Evolutionary conservation across 495 filamentous ascomycete genomes (phyloP), one percentile per base, ranked within the genome.

Genomic region (Penicilliopsis zonata): DNA sequence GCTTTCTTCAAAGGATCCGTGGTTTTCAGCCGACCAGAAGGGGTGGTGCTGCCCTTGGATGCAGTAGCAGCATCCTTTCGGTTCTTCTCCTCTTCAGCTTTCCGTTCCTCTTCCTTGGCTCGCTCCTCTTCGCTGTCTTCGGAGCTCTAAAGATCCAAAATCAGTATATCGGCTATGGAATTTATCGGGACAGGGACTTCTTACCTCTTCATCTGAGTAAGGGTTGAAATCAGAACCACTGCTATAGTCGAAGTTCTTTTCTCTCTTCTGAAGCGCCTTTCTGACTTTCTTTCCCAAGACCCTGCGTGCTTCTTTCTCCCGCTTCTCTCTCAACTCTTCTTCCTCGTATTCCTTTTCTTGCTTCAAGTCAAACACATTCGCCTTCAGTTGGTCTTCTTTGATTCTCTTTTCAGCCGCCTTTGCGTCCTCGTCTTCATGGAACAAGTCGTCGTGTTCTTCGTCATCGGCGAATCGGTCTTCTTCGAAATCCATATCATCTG

Each of bases 401-500:
- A 96, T 80, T 38, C 76, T 70, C 33, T 79, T 76, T 43, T 88
- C 79, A 3, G 86, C 73, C n/a, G 84, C 80, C 49, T 94, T 95
- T 1, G 73, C 61, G 25, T 94, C 86, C 38, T 92, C 83, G 32
- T 94, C 85, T 23, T 86, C 81, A 34, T 78, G 76, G 48, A 92
- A 83, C 25, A 92, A 69, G 32, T 83, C 79, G 28, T 77, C 72
- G 26, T 64, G 59, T 47, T 95, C 90, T 47, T 98, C 90, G 46
- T 98, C 90, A 46, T 96, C 81, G 8, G 78, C 74, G 44, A 86
- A 86, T 25, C 70, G 55, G 46, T 83, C 78, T 34, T 73, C 71
- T 38, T 74, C 70, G 36, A 76, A 75, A 46, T 75, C 69, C 41
- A 76, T 61, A 33, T 76, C 72, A 28, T 66, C 66, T 4, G 51